A percentile compares a stretch with the other conserved stretches of the same genome.
These are phyloP conservation scores for Ogataea zsoltii DNA, from an alignment of 805 yeast genomes.

Conservation along the genomic window DNA sequence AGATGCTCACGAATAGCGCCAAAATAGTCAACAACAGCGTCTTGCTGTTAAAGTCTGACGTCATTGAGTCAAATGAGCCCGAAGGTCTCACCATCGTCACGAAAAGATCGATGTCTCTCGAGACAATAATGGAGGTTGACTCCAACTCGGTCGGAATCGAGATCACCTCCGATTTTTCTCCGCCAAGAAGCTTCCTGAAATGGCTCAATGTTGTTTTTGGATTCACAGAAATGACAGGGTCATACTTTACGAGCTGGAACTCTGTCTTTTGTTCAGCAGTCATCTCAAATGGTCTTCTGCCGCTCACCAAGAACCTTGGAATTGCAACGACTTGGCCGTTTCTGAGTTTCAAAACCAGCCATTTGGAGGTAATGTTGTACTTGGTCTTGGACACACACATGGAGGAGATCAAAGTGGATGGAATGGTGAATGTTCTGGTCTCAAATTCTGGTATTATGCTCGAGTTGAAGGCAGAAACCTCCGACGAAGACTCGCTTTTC, in stretches of 20 bases:
- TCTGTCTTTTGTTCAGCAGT: slow-evolving; percentile 55
- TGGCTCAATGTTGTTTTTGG: slow-evolving; percentile 55
- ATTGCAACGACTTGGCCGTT: slow-evolving; percentile 64
- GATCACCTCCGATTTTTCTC: slow-evolving; percentile 34
- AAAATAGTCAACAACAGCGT: slow-evolving; percentile 63
- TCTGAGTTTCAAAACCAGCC: slow-evolving; percentile 57
- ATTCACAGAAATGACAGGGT: slow-evolving; percentile 55
- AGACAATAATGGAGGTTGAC: slow-evolving; percentile 74
- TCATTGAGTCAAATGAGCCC: slow-evolving; percentile 75
- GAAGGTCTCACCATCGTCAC: slow-evolving; percentile 82
- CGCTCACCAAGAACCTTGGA: slow-evolving; percentile 70
- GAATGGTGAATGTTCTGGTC: slow-evolving; percentile 60
- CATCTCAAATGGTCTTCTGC: slow-evolving; percentile 65
- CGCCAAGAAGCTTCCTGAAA: slow-evolving; percentile 40
- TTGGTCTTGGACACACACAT: slow-evolving; percentile 58
- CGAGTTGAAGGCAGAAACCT: slow-evolving; percentile 19
- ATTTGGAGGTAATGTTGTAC: slow-evolving; percentile 67
- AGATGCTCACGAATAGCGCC: slow-evolving; percentile 46
- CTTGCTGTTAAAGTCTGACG: slow-evolving; percentile 62
- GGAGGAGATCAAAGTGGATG: slow-evolving; percentile 50
- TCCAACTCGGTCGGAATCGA: slow-evolving; percentile 70
- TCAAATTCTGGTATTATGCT: slow-evolving; percentile 48
- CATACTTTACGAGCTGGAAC: slow-evolving; percentile 62
- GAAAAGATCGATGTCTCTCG: slow-evolving; percentile 68
- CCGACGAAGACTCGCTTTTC: slow-evolving; percentile 11